Evolutionary conservation across 345 rosid genomes (phyloP), one percentile per base, ranked within the genome.

Genomic region (Dipteronia dyeriana): DNA sequence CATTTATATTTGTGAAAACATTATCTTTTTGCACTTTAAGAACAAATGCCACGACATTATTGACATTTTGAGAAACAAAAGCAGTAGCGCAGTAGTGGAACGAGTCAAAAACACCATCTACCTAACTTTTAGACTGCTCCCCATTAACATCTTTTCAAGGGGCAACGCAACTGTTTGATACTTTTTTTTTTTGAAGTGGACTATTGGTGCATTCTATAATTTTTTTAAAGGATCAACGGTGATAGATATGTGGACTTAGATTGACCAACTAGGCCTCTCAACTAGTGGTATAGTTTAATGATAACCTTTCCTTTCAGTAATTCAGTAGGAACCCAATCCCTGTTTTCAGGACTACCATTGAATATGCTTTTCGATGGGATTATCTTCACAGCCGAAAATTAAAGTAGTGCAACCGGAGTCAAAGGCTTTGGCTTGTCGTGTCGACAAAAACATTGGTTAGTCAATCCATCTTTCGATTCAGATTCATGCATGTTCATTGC

Each of bases 61-160:
- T 75, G 81, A 77, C 79, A 29, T 76, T 73, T 70, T 4, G 63
- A 49, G 75, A 64, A 59, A 72, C 43, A 38, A 22, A 22, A n/a
- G 12, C 29, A 17, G 25, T 19, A 49, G 7, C 38, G n/a, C 29
- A 6, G 38, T 61, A 67, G 71, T 68, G 72, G 77, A 19, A 23
- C 17, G 57, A 70, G 73, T 41, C 71, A 68, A 69, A 14, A 26
- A 61, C 72, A 76, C 62, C 57, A 14, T 78, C 53, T 5, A 62
- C 85, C 71, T 2, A 61, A 75, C 82, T 31, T 1, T 77, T 72
- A 39, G 80, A 80, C 73, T 78, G 82, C 79, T 64, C 3, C 51
- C 85, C 86, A 81, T 14, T 83, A 71, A 77, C 85, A 81, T 85
- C 86, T 67, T 63, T 38, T 83, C 80, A 38, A 10, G 26, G 20